Conservation (phyloP, 2,329 filamentous ascomycete genomes). For the Alternaria incomplexa region DNA sequence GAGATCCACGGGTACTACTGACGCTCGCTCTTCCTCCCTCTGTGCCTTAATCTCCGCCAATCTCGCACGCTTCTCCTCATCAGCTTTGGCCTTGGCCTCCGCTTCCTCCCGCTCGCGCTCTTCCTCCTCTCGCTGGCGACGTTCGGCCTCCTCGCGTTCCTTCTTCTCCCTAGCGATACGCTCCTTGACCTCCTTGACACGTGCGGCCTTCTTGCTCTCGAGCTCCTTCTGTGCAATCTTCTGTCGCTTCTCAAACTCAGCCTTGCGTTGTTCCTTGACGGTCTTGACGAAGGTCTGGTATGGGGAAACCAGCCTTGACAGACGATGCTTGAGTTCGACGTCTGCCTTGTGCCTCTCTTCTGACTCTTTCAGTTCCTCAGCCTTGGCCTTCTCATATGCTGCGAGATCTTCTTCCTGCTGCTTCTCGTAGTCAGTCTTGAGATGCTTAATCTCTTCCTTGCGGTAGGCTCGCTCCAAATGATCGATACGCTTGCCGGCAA, state of each 20-base stretch:
- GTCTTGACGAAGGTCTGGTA: conserved; percentile 85
- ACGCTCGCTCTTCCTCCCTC: conserved; percentile 66
- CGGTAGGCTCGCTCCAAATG: conserved; percentile 97
- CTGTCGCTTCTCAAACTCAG: conserved; percentile 94
- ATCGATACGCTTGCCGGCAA: conserved; percentile 94
- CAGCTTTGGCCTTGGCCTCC: conserved; percentile 79
- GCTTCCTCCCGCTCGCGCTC: conserved; percentile 82
- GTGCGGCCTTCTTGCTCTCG: conserved; percentile 85
- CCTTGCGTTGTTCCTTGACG: conserved; percentile 84
- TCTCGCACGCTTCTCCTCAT: conserved; percentile 79
- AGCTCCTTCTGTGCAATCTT: conserved; percentile 91
- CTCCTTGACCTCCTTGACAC: conserved; percentile 88
- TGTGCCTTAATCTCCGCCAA: conserved; percentile 73
- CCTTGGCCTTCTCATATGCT: conserved; percentile 80
- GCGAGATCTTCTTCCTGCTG: conserved; percentile 80
- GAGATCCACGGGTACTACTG: conserved; percentile 39
- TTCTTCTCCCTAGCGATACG: conserved; percentile 80
- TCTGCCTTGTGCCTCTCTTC: conserved; percentile 91
- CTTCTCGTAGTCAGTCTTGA: conserved; percentile 80
- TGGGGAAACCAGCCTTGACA: conserved; percentile 79
- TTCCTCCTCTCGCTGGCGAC: conserved; percentile 79
- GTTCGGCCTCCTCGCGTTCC: conserved; percentile 84
- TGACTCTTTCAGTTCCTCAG: conserved; percentile 77
- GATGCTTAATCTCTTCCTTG: conserved; percentile 92
- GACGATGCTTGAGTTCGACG: conserved; percentile 90